Percentiles rank a stretch among this genome's conserved stretches.
Conservation (phyloP, 305 asterid genomes). For the Ajuga reptans region DNA sequence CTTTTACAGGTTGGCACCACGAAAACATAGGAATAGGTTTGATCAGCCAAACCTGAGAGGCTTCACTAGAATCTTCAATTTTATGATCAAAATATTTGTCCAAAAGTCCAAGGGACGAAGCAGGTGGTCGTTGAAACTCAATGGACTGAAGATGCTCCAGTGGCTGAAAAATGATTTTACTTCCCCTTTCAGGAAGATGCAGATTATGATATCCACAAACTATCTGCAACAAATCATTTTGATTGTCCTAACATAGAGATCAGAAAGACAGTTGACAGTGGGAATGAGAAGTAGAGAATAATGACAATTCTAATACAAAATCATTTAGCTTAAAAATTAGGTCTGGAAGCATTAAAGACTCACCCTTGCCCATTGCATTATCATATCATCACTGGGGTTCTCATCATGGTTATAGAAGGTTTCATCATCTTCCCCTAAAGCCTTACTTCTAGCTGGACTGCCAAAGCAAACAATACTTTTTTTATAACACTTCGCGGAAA, state of each 20-base stretch:
- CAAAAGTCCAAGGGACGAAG: slow-evolving; percentile 46
- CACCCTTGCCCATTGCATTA: slow-evolving; percentile 82
- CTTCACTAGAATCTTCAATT: slow-evolving; percentile 36
- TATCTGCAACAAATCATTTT: slow-evolving; percentile 79
- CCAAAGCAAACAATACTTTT: slow-evolving; percentile 34
- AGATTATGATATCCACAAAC: slow-evolving; percentile 63
- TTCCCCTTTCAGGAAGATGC: slow-evolving; percentile 68
- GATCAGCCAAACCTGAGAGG: slow-evolving; percentile 47
- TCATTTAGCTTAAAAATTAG: background rate
- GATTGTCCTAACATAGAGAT: slow-evolving; percentile 51
- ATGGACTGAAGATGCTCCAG: slow-evolving; percentile 77
- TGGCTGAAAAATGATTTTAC: slow-evolving; percentile 59
- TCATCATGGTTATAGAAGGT: slow-evolving; percentile 33
- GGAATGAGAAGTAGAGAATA: slow-evolving; percentile 2
- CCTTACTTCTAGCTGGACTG: slow-evolving; percentile 74
- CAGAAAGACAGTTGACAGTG: slow-evolving; percentile 22
- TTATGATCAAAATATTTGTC: slow-evolving; percentile 37
- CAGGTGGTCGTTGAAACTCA: slow-evolving; percentile 52
- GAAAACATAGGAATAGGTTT: background rate
- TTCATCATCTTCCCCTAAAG: slow-evolving; percentile 55
- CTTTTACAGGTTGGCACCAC: slow-evolving; percentile 2
- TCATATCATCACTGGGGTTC: slow-evolving; percentile 42
- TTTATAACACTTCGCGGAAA: background rate
- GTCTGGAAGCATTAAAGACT: slow-evolving; percentile 18
- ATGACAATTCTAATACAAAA: slow-evolving; percentile 19